A percentile compares a stretch with the other conserved stretches of the same genome.
Evolutionary conservation across 208 protist genomes (phyloP).

Genomic region (Leishmania mexicana): DNA sequence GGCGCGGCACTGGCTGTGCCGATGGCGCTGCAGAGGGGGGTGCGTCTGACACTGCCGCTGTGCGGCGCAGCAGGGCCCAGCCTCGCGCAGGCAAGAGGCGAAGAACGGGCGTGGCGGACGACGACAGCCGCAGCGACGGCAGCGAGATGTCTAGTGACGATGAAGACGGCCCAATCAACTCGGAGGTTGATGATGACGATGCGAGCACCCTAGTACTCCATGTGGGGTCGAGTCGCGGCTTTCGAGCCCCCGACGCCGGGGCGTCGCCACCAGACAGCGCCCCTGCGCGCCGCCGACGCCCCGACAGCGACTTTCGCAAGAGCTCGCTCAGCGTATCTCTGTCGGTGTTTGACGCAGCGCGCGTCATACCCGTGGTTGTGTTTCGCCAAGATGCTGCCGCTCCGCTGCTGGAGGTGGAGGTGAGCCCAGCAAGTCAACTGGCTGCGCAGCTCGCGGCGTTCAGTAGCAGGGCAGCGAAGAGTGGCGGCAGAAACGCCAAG

Average conservation of each 20-base stretch:
- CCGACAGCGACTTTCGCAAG: not conserved
- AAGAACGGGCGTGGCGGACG: not conserved
- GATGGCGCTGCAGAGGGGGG: not conserved
- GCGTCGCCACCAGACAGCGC: not conserved
- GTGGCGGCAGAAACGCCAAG: not conserved
- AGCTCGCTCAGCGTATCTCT: not conserved
- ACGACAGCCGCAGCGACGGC: not conserved
- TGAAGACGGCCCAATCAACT: not conserved
- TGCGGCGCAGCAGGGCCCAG: not conserved
- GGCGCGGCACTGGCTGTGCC: not conserved
- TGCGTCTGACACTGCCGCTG: not conserved
- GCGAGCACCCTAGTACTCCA: slow-evolving; percentile 4
- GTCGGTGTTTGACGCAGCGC: slow-evolving; percentile 11
- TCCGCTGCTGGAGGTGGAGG: slow-evolving; percentile 28
- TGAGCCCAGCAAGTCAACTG: slow-evolving; percentile 15
- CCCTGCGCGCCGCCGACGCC: not conserved
- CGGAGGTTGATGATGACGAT: not conserved
- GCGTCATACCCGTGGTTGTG: slow-evolving; percentile 22
- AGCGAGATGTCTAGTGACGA: not conserved
- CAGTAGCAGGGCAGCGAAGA: not conserved
- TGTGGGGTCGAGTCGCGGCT: not conserved
- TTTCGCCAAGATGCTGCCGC: slow-evolving; percentile 14
- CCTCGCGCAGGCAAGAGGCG: slow-evolving; percentile 3
- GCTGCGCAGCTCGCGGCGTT: slow-evolving; percentile 11
- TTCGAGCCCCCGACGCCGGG: not conserved